Percentiles rank a stretch among this genome's conserved stretches.
phyloP scores from a whole-genome alignment of 1,284 basidiomycete species.

The Cutaneotrichosporon spelunceum region DNA sequence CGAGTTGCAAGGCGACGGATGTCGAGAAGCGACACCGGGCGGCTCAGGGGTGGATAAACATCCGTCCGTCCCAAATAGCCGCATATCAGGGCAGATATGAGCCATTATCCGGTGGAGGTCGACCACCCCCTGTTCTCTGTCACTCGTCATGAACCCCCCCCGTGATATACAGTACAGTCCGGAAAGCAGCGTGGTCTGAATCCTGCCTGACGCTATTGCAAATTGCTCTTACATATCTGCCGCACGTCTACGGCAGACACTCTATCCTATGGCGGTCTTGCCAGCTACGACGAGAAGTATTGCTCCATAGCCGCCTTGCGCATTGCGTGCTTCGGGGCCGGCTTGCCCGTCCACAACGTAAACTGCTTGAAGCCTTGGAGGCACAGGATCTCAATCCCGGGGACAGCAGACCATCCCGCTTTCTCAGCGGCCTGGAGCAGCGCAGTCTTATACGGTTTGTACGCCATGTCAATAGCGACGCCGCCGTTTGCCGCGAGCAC shows the following conservation, averaged over 20 bases:
- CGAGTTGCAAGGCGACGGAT: not conserved
- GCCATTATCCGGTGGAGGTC: conserved; percentile 12
- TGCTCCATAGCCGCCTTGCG: conserved; percentile 51
- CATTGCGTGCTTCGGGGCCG: conserved; percentile 52
- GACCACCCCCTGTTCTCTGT: not conserved
- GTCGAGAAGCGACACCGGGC: not conserved
- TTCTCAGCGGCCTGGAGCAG: conserved; percentile 49
- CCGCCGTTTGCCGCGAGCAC: conserved; percentile 53
- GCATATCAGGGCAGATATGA: conserved; percentile 7
- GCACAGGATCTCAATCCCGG: conserved; percentile 76
- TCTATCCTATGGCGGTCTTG: no score
- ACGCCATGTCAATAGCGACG: conserved; percentile 88
- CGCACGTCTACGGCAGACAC: not conserved
- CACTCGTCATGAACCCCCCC: no score
- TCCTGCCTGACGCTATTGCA: no score
- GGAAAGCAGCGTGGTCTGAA: no score
- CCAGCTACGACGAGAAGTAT: conserved; percentile 34
- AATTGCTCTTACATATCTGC: not conserved
- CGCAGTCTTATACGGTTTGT: conserved; percentile 65
- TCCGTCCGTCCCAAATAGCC: not conserved
- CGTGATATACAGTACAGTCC: no score
- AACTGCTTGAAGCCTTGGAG: conserved; percentile 86
- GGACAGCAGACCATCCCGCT: conserved; percentile 66
- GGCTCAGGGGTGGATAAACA: not conserved
- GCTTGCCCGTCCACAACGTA: conserved; percentile 68